phyloP scores from a whole-genome alignment of 106 monocot species.

The Allium fistulosum region DNA sequence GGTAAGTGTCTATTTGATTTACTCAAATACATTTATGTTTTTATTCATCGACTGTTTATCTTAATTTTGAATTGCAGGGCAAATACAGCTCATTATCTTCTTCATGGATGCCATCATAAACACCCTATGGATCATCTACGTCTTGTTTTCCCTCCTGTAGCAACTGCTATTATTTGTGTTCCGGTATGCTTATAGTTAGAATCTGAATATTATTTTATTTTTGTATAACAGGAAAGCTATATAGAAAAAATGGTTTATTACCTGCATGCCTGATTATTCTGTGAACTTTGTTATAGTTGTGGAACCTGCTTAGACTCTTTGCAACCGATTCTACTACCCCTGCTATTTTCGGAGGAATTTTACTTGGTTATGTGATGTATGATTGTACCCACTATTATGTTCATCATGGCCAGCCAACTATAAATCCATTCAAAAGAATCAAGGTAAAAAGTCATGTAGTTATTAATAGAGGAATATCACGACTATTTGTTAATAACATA shows the following conservation, averaged over 20 bases:
- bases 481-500: no score
- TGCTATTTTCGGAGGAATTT: slow-evolving; percentile 67
- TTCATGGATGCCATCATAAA: slow-evolving; percentile 98
- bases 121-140: slow-evolving; percentile 93
- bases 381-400: slow-evolving; percentile 96
- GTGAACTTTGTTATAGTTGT: slow-evolving; percentile 35
- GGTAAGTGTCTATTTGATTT: slow-evolving; percentile 26
- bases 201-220: neutral
- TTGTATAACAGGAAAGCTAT: neutral
- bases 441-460: neutral
- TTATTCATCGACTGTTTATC: neutral
- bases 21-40: neutral
- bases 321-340: slow-evolving; percentile 50
- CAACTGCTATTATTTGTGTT: slow-evolving; percentile 68
- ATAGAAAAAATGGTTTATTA: neutral
- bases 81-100: slow-evolving; percentile 85
- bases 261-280: neutral
- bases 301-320: slow-evolving; percentile 45
- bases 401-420: slow-evolving; percentile 76
- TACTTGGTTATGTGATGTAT: slow-evolving; percentile 88
- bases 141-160: slow-evolving; percentile 89
- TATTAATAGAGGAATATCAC: no score
- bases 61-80: slow-evolving; percentile 37
- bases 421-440: slow-evolving; percentile 22
- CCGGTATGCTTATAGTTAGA: slow-evolving; percentile 28